Base-by-base conservation (phyloP, 371 early-diverging fungal genomes). In the Dichotomocladium elegans region DNA sequence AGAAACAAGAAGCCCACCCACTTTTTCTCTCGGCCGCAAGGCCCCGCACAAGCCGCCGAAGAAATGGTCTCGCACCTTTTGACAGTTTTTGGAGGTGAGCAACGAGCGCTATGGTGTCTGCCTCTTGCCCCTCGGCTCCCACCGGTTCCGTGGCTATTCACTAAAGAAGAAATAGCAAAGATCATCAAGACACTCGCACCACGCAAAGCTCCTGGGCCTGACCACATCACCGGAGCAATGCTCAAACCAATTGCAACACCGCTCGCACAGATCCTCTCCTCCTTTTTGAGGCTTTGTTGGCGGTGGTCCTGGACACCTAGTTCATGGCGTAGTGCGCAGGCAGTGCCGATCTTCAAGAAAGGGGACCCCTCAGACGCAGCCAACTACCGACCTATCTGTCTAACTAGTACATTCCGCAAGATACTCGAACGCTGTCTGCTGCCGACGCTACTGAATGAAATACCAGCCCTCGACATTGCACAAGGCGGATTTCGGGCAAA, bases 151-250 rank as follows among this genome's bases (percentile, higher is more conserved):
- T 41, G 28, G 12, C 31, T 9, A 4, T 30, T 24, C 21, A 5
- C 6, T 41, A 15, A 9, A 4, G n/a, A 33, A 27, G 30, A n/a
- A 9, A 26, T 43, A 15, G 37, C 41, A 24, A 14, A 11, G 15
- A 41, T 26, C 11, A 46, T 55, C 28, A 22, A 29, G 27, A 10
- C 29, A 0, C 45, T 68, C 0, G 52, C 61, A 0, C 15, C 19
- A 2, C 30, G 44, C 0, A 60, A 60, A 24, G 55, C 60, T 2
- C 60, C 63, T 28, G 68, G 68, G 28, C 14, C 28, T 8, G 67
- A 67, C 24, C 68, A 67, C 41, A 15, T 67, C 11, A 33, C 46
- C 11, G 47, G 52, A 17, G 63, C 55, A 35, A 67, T 67, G 68
- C 41, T 67, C 0, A 47, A 58, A 30, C 51, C 63, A 4, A n/a